Conservation (phyloP, 257 asterid species). For the Nicotiana obtusifolia region DNA sequence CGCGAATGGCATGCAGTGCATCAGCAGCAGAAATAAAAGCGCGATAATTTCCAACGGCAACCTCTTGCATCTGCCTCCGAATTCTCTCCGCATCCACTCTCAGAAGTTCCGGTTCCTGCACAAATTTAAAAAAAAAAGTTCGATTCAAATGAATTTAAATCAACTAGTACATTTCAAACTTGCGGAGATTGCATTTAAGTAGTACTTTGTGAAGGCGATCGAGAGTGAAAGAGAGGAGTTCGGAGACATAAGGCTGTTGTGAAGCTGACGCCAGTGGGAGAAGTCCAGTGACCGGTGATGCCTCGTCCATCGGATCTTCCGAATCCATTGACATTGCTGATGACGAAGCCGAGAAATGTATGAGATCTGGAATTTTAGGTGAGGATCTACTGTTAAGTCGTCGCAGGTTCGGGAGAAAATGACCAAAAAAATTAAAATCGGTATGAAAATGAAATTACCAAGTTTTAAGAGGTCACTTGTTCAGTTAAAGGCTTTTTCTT, state of each 20-base stretch:
- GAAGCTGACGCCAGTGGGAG: slow-evolving; percentile 84
- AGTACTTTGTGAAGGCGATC: slow-evolving; percentile 96
- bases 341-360: neutral
- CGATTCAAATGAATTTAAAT: slow-evolving; percentile 13
- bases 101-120: slow-evolving; percentile 85
- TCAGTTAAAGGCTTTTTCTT: neutral
- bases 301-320: slow-evolving; percentile 41
- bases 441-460: neutral
- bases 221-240: slow-evolving; percentile 90
- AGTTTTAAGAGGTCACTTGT: neutral
- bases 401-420: neutral
- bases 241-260: slow-evolving; percentile 90
- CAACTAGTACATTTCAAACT: neutral
- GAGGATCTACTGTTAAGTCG: neutral
- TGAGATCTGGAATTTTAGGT: neutral
- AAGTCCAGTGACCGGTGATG: slow-evolving; percentile 42
- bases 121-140: neutral
- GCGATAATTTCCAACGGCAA: slow-evolving; percentile 90
- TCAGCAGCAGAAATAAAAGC: slow-evolving; percentile 90
- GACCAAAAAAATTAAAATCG: neutral
- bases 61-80: slow-evolving; percentile 99
- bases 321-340: slow-evolving; percentile 45
- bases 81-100: slow-evolving; percentile 96
- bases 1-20: slow-evolving; percentile 76
- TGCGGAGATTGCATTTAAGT: neutral